Conservation (phyloP, 78 protist genomes). For the Isochrysis galbana region DNA sequence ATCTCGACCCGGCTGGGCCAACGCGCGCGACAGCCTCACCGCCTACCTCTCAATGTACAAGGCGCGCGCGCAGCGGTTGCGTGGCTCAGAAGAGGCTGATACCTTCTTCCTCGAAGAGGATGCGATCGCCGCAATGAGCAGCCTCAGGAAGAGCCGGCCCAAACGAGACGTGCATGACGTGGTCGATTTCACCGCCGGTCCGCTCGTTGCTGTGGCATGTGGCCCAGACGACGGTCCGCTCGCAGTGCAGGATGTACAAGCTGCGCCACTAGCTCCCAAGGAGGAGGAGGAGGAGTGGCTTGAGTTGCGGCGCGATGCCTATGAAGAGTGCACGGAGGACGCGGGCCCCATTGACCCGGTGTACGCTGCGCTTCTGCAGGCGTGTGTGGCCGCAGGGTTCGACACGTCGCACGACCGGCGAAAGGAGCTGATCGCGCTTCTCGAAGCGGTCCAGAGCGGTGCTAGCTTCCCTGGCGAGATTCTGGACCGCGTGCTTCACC, state of each 20-base stretch:
- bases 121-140: background rate
- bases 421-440: background rate
- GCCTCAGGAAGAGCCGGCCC: background rate
- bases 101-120: background rate
- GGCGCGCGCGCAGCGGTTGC: background rate
- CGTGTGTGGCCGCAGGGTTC: background rate
- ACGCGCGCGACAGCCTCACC: background rate
- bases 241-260: background rate
- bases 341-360: background rate
- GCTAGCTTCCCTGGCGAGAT: background rate
- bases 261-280: background rate
- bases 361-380: background rate
- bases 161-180: background rate
- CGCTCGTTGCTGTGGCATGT: background rate
- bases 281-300: background rate
- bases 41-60: background rate
- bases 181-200: background rate
- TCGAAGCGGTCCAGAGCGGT: background rate
- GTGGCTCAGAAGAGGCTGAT: background rate
- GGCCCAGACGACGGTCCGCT: background rate
- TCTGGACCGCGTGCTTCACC: background rate
- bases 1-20: background rate
- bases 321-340: background rate
- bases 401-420: background rate
- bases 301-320: background rate